Conservation (phyloP, 225 moss, liverwort and hornwort species). For the Bryoerythrophyllum caledonicum region DNA sequence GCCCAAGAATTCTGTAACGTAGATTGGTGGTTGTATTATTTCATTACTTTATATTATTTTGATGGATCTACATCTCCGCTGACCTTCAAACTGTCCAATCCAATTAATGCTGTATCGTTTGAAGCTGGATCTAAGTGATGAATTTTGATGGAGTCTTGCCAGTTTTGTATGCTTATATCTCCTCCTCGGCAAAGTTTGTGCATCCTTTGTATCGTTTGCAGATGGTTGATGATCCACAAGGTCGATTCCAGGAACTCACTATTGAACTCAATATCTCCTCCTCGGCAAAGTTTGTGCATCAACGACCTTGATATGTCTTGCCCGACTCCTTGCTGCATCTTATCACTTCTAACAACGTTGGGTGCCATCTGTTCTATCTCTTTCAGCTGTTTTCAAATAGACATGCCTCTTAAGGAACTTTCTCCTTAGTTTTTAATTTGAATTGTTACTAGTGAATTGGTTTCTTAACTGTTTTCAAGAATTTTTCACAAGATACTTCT, state of each 20-base stretch:
- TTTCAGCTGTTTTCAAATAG: too few relatives aligned
- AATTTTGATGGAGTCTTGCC: not conserved
- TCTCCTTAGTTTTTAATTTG: not conserved
- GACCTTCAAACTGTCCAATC: too few relatives aligned
- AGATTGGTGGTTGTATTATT: not conserved
- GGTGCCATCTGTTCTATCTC: not conserved
- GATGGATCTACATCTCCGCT: too few relatives aligned
- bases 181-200: too few relatives aligned
- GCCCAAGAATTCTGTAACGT: not conserved
- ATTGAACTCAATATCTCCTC: conserved; percentile 33
- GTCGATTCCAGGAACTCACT: conserved; percentile 32
- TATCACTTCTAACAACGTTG: not conserved
- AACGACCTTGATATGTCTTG: conserved; percentile 73
- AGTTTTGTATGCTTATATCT: not conserved
- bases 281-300: conserved; percentile 57
- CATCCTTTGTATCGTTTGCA: too few relatives aligned
- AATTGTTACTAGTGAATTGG: not conserved
- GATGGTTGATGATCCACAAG: conserved; percentile 41
- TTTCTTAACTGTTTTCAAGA: not conserved
- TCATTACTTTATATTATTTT: not conserved
- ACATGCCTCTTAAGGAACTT: not conserved
- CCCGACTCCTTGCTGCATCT: not conserved
- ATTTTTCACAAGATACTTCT: not conserved
- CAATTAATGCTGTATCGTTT: not conserved
- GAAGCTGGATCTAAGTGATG: not conserved